Base-by-base conservation (phyloP, 1,284 basidiomycete species). In the Sporisorium scitamineum region DNA sequence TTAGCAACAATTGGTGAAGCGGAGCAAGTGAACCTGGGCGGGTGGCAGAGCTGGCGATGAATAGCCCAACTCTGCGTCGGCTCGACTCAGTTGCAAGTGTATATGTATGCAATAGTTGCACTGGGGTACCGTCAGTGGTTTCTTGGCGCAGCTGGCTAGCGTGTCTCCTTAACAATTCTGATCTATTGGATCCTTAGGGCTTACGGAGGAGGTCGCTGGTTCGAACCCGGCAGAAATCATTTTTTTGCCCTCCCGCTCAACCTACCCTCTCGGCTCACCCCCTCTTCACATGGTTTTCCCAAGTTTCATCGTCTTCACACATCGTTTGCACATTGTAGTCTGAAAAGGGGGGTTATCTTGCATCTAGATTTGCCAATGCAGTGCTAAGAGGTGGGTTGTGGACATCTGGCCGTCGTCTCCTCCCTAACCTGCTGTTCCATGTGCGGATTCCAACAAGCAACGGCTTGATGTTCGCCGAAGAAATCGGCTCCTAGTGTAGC, bases 61-160 rank as follows among this genome's bases (percentile, higher is more conserved):
- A n/a, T n/a, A n/a, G n/a, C n/a, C n/a, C n/a, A n/a, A n/a, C n/a
- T n/a, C n/a, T n/a, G n/a, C n/a, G n/a, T n/a, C n/a, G n/a, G n/a
- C n/a, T n/a, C n/a, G n/a, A n/a, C n/a, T n/a, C n/a, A n/a, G n/a
- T n/a, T n/a, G n/a, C n/a, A n/a, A n/a, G n/a, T n/a, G n/a, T n/a
- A 18, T 18, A 0, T 50, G n/a, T 31, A 41, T 26, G 22, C 51
- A 39, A 39, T 26, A 7, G n/a, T 20, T 1, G 1, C 11, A 3
- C 11, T 8, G 13, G 10, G 8, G 7, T 10, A 5, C 14, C 39
- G 31, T n/a, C 16, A 29, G 20, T 41, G 51, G 72, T 75, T 75
- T 75, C 72, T 66, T 75, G 72, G 72, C 72, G 72, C 72, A 75
- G 72, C 70, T 75, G 72, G 72, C 70, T 75, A 75, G 72, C 72